Conservation (phyloP, 164 flowering plant species). For the Tetracentron sinense region DNA sequence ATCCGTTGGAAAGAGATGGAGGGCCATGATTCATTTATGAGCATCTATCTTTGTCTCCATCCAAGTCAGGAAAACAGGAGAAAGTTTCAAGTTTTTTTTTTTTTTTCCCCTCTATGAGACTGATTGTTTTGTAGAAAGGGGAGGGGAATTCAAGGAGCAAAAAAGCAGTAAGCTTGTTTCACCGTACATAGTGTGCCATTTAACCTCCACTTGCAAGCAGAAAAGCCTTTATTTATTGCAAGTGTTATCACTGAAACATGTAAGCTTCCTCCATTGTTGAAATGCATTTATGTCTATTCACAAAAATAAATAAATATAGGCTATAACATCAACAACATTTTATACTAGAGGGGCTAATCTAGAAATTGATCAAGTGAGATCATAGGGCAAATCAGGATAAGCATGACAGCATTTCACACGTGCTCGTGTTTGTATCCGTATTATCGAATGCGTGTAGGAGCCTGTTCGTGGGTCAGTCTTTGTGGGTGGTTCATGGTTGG, state of each 20-base stretch:
- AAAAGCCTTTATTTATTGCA: conserved; percentile 17
- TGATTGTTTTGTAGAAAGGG: conserved; percentile 19
- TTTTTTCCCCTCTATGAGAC: conserved; percentile 13
- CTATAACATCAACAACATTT: background rate
- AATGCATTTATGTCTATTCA: conserved; percentile 9
- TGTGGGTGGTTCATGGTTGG: conserved; percentile 25
- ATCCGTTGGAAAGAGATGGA: conserved; percentile 21
- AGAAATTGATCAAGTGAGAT: background rate
- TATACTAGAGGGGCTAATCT: background rate
- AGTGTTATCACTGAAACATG: conserved; percentile 15
- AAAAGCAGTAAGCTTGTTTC: conserved; percentile 20
- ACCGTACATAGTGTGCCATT: conserved; percentile 47
- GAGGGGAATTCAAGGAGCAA: conserved; percentile 11
- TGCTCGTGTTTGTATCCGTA: background rate
- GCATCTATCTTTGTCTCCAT: conserved; percentile 29
- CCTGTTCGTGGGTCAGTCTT: too few relatives aligned
- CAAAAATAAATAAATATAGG: background rate
- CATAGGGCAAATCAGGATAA: background rate
- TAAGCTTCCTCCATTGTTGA: conserved; percentile 19
- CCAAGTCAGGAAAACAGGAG: conserved; percentile 9
- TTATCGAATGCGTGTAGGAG: background rate
- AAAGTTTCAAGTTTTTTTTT: conserved; percentile 16
- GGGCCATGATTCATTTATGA: conserved; percentile 24
- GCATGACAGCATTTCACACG: background rate
- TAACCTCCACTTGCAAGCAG: conserved; percentile 39